Conservation (phyloP, 208 protist genomes). For the Acanthamoeba healyi region DNA sequence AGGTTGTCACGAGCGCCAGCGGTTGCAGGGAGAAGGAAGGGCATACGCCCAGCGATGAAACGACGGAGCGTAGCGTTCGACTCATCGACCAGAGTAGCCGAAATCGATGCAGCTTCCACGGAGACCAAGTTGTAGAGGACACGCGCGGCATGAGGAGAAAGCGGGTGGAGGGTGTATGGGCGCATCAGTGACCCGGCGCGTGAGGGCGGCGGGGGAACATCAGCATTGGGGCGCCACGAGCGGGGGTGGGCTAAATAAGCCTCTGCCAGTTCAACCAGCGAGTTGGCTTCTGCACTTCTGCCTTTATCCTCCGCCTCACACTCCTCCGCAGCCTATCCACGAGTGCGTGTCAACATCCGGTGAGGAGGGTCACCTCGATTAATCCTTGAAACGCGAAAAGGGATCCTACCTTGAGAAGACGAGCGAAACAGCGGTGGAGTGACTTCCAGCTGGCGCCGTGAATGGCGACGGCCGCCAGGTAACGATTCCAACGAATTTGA, state of each 20-base stretch:
- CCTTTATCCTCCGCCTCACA: not conserved
- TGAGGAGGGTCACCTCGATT: too few species aligned
- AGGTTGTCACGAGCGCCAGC: not conserved
- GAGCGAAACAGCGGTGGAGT: not conserved
- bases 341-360: not conserved
- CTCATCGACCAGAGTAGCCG: too few species aligned
- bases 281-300: too few species aligned
- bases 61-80: not conserved
- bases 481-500: not conserved
- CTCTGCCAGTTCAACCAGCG: not conserved
- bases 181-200: not conserved
- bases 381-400: too few species aligned
- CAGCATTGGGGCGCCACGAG: constrained; percentile 11
- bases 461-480: not conserved
- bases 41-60: not conserved
- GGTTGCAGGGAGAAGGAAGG: not conserved
- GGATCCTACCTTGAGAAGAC: not conserved
- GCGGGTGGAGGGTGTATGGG: not conserved
- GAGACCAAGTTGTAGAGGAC: not conserved
- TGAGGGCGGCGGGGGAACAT: not conserved
- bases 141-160: not conserved
- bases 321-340: not conserved
- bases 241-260: not conserved
- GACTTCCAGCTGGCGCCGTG: not conserved
- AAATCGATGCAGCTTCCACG: not conserved